A percentile compares a stretch with the other conserved stretches of the same genome.
These are phyloP conservation scores for Lepidium didymum DNA, from an alignment of 345 rosid genomes.

Conservation along the genomic window DNA sequence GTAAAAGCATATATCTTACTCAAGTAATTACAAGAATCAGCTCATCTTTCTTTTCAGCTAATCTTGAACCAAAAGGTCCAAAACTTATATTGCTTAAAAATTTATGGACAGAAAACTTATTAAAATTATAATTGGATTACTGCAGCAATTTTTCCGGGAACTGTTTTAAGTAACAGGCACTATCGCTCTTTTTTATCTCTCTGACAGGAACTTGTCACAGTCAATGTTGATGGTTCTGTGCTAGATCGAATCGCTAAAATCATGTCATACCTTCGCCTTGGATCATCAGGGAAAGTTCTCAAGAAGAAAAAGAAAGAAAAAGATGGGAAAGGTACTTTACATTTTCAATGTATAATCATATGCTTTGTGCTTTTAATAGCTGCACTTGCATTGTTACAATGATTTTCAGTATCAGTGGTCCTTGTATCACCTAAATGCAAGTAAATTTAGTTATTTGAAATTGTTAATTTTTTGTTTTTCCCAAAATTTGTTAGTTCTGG, in stretches of 20 bases:
- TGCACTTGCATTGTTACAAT: not conserved
- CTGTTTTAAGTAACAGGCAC: not conserved
- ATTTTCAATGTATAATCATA: not conserved
- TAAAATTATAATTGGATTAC: not conserved
- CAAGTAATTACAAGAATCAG: not conserved
- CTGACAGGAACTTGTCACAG: slow-evolving; percentile 85
- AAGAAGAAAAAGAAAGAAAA: slow-evolving; percentile 98
- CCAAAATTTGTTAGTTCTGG: not conserved
- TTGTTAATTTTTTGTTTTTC: not conserved
- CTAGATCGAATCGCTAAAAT: slow-evolving; percentile 95
- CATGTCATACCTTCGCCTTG: slow-evolving; percentile 96
- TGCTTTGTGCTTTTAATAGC: not conserved
- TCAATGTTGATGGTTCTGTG: slow-evolving; percentile 89
- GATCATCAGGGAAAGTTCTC: slow-evolving; percentile 96
- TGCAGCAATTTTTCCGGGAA: not conserved
- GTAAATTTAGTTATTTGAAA: not conserved
- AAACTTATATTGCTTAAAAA: not conserved
- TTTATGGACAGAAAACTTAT: not conserved
- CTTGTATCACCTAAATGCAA: not conserved
- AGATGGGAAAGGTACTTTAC: slow-evolving; percentile 55
- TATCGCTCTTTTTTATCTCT: slow-evolving; percentile 10
- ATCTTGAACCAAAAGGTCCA: not conserved
- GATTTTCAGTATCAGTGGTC: not conserved
- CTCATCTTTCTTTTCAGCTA: not conserved
- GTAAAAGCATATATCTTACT: not conserved